Evolutionary conservation across 306 rosid species (phyloP), one percentile per base, ranked within the genome.

Genomic region (Aeschynomene evenia): DNA sequence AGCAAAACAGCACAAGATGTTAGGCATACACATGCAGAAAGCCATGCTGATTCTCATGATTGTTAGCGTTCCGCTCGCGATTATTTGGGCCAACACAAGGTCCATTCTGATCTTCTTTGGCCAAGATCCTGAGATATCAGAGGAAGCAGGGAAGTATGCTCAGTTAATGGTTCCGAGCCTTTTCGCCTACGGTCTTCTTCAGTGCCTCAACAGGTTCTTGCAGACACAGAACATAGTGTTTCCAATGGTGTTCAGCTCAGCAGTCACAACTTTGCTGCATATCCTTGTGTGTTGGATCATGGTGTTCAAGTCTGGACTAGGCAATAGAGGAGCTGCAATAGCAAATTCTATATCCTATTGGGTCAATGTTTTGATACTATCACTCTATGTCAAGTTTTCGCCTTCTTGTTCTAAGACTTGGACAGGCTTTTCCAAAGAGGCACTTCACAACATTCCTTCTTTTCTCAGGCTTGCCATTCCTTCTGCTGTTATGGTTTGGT

Each of bases 401-500:
- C 71, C 96, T 36, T 74, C 88, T 3, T 90, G 95, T 60, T 53
- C 78, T 11, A 58, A 72, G 31, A 60, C 88, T 59, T 85, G 96
- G 96, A 82, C 73, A 2, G 95, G 90, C 3, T 79, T 90, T 61
- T 84, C 88, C 1, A 68, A 57, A 29, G 88, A 86, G 52, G 90
- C 95, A 24, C 60, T 88, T 4, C 74, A 73, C n/a, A 75, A 84
- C 19, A 61, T 88, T 36, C 78, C 66, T 5, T 16, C 63, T 11
- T 87, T 91, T 59, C 26, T 89, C n/a, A 77, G 52, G 69, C 89
- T 91, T 43, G 90, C 96, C 22, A 71, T 91, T 75, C 96, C 98
- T 67, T 89, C 91, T 5, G 91, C 98, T 73, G 60, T 82, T 29
- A 89, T 91, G 96, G 87, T 89, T 53, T 91, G 98, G 97, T 91